These are phyloP conservation scores for Diplogelasinospora grovesii DNA, from an alignment of 495 filamentous ascomycete species.

Conservation along the genomic window DNA sequence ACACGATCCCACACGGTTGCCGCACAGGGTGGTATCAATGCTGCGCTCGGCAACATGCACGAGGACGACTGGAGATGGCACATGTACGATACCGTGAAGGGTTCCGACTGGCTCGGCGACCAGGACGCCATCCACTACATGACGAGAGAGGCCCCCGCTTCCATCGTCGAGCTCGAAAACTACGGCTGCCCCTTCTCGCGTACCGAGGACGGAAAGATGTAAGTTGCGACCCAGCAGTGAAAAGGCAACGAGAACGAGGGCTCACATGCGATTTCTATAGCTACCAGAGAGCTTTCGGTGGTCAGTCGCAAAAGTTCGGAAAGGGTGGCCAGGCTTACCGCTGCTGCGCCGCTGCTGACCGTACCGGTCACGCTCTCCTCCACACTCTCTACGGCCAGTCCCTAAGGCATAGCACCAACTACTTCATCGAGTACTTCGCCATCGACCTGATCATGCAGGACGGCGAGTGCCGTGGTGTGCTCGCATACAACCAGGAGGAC, in stretches of 20 bases:
- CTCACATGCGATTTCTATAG: constrained; percentile 17
- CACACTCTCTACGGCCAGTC: constrained; percentile 99
- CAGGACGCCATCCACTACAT: constrained; percentile 99
- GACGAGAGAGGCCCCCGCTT: constrained; percentile 88
- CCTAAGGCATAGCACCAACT: constrained; percentile 93
- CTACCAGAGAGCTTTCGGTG: constrained; percentile 96
- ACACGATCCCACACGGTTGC: constrained; percentile 94
- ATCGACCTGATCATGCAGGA: constrained; percentile 95
- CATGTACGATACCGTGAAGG: constrained; percentile 99
- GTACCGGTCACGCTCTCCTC: constrained; percentile 92
- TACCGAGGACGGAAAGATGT: constrained; percentile 94
- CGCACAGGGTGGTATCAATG: constrained; percentile 91
- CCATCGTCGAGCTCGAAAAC: constrained; percentile 91
- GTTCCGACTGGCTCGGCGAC: constrained; percentile 96
- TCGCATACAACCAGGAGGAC: constrained; percentile 97
- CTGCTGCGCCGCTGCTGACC: constrained; percentile 88
- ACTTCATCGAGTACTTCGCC: constrained; percentile 99
- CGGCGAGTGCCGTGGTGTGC: constrained; percentile 89
- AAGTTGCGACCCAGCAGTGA: constrained; percentile 15
- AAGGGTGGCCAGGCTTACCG: constrained; percentile 97
- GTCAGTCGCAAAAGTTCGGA: constrained; percentile 89
- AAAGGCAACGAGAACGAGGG: neutral
- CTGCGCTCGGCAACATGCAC: constrained; percentile 84
- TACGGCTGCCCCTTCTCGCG: constrained; percentile 97
- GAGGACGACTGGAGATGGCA: constrained; percentile 98